Evolutionary conservation across 352 stramenopile species (phyloP), one percentile per base, ranked within the genome.

Genomic region (Phytopythium cucurbitacearum): DNA sequence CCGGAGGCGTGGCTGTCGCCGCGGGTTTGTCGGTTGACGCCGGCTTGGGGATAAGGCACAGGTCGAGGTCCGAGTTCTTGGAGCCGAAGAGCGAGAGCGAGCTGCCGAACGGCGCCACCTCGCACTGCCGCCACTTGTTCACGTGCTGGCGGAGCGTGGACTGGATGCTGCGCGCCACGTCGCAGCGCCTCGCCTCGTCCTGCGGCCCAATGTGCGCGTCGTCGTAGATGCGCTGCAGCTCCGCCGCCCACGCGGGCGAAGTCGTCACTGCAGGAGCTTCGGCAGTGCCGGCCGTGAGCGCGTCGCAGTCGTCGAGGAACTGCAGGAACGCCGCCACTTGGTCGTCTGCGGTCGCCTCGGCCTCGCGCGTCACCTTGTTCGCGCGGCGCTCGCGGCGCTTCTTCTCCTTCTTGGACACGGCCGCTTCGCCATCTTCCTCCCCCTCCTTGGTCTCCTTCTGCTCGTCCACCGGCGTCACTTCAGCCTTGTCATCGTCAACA

Each of bases 1-100:
- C 65, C 13, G 51, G 21, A 37, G 48, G 11, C 7, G 38, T 38
- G 10, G 35, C 35, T n/a, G 7, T 41, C 3, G 34, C 3, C 6
- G 5, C 16, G 5, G 10, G 40, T 3, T 13, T 40, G 10, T 13
- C n/a, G 3, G n/a, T 13, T 5, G 40, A 15, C 51, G 59, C 38
- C 5, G 69, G 57, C 8, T 59, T 51, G 1, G 69, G 49, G 15
- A 86, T 64, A 8, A 91, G 60, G 54, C 81, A 89, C 66, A 94
- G 71, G 58, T 94, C 84, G 15, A 92, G 50, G 57, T 94, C 84
- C 39, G 80, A 94, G 28, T 53, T 67, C 35, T 70, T 74, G 10
- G 84, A 87, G 33, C 84, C 84, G 40, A 80, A 92, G 45, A 71
- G 81, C 41, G 81, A 91, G 49, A 90, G 49, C 1, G 84, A 94